Percentiles rank a stretch among this genome's conserved stretches.
Evolutionary conservation across 257 asterid genomes (phyloP).

Genomic region (Scutellaria minor): DNA sequence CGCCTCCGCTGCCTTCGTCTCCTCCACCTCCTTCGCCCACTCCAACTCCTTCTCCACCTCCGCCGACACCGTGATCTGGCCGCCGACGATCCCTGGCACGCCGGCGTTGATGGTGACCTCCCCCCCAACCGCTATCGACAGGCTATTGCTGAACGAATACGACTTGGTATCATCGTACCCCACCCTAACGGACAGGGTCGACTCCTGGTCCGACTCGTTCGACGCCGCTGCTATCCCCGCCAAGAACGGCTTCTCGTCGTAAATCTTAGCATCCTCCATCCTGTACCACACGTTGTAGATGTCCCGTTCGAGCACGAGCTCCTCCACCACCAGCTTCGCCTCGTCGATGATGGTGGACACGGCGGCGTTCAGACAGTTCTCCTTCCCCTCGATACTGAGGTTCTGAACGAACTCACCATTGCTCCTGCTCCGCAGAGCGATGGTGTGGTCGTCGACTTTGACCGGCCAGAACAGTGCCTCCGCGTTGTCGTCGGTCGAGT

Average conservation of each 20-base stretch:
- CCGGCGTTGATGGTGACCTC: background rate
- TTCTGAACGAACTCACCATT: too few species aligned
- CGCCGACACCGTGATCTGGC: too few species aligned
- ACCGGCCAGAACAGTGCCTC: conserved; percentile 1
- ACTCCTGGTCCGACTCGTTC: background rate
- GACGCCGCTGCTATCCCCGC: background rate
- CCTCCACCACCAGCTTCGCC: background rate
- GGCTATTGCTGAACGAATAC: background rate
- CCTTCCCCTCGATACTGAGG: too few species aligned
- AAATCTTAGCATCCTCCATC: background rate
- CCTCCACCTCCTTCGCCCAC: background rate
- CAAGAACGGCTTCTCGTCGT: background rate
- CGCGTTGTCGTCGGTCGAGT: background rate
- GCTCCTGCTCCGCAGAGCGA: background rate
- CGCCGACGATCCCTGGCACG: background rate
- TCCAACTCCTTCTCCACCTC: background rate
- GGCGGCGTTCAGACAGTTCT: background rate
- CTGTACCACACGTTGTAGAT: background rate
- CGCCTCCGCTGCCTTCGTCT: background rate
- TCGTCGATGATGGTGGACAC: background rate
- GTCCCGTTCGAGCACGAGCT: background rate
- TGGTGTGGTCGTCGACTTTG: background rate
- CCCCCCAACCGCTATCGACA: background rate
- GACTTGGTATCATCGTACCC: background rate
- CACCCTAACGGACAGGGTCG: background rate